Evolutionary conservation across 2,329 filamentous ascomycete genomes (phyloP), one percentile per base, ranked within the genome.

Genomic region (Madurella fahalii): DNA sequence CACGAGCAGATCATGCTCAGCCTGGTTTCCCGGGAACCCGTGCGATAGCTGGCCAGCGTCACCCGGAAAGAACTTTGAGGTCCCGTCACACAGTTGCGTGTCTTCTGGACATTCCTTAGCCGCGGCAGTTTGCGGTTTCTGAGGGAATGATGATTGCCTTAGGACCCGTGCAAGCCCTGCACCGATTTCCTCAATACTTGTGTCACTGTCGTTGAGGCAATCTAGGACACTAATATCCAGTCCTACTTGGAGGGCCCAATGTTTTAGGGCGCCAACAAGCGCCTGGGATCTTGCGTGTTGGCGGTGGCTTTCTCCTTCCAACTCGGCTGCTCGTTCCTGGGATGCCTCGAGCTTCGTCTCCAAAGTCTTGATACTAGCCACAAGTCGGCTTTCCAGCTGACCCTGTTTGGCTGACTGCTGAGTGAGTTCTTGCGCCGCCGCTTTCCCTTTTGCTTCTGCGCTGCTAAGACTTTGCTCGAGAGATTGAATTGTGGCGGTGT

Each of bases 171-270:
- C 15, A 17, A 63, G 15, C 4, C 12, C 37, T 16, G 46, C 32
- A 4, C 40, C 40, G 32, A 54, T 45, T 9, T 60, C 56, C 9
- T 59, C 52, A 4, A 40, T 44, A 12, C 39, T 53, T 17, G 39
- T 50, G 25, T 20, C 41, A 5, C 11, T 11, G 11, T 50, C 43
- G 30, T 20, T 32, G 11, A 61, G 34, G 7, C 17, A 40, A 9
- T 42, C 40, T 0, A 55, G n/a, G 1, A 4, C 44, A 43, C 44
- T 30, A 16, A 44, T 41, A 9, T 40, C 17, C 3, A 56, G 17
- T 7, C 59, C 54, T n/a, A 47, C 50, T 37, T 59, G 47, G 0
- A 20, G 13, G 16, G 51, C 56, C 61, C 60, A 59, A 4, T 47
- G 49, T 39, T 52, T 54, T n/a, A 62, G 13, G 11, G 39, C 50